Evolutionary conservation across 352 stramenopile species (phyloP).

Genomic region (Globisporangium mamillatum): DNA sequence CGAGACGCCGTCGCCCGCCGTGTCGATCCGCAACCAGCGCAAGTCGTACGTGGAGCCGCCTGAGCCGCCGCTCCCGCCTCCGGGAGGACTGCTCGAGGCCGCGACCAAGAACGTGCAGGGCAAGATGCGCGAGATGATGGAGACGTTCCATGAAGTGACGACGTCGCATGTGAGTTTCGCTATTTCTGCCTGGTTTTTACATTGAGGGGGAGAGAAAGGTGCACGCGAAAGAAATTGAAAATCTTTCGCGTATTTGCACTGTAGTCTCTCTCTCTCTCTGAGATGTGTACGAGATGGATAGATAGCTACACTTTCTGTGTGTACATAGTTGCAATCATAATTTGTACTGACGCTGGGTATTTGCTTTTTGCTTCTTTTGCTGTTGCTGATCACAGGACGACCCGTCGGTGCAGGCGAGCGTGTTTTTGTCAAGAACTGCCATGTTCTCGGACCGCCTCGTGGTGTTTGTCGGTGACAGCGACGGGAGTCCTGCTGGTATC

Average conservation of each 20-base stretch:
- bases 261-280: too few relatives aligned
- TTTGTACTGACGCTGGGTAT: too few relatives aligned
- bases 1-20: slow-evolving; percentile 32
- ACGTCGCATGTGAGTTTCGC: slow-evolving; percentile 30
- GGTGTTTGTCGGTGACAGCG: slow-evolving; percentile 65
- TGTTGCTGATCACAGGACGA: slow-evolving; percentile 37
- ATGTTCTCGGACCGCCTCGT: slow-evolving; percentile 62
- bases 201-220: too few relatives aligned
- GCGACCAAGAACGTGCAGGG: slow-evolving; percentile 69
- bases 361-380: too few relatives aligned
- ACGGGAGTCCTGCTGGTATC: slow-evolving; percentile 52
- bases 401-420: slow-evolving; percentile 50
- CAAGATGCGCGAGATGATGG: slow-evolving; percentile 68
- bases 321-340: too few relatives aligned
- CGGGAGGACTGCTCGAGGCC: slow-evolving; percentile 54
- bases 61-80: slow-evolving; percentile 47
- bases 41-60: slow-evolving; percentile 59
- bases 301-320: too few relatives aligned
- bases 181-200: too few relatives aligned
- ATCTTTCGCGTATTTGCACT: too few relatives aligned
- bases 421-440: slow-evolving; percentile 56
- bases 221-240: too few relatives aligned
- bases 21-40: slow-evolving; percentile 19
- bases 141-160: slow-evolving; percentile 55
- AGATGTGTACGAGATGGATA: too few relatives aligned